These are phyloP conservation scores for Septoria linicola DNA, from an alignment of 2,329 filamentous ascomycete species.

Conservation along the genomic window DNA sequence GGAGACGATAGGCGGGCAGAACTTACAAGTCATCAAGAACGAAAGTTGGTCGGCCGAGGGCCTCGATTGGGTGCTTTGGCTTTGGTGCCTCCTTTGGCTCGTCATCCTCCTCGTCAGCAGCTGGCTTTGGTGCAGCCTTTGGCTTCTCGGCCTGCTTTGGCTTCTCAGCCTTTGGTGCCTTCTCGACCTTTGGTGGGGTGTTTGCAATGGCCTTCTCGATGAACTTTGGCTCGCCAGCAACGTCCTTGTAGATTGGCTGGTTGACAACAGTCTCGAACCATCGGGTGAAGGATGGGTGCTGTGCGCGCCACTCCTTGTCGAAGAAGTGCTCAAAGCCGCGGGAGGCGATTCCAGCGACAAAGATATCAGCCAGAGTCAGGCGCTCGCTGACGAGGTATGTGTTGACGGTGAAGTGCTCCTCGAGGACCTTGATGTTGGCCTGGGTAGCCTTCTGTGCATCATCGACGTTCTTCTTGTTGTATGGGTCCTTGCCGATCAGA, in stretches of 20 bases:
- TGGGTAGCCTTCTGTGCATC: constrained; percentile 68
- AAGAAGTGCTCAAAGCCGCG: constrained; percentile 94
- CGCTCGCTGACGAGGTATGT: constrained; percentile 98
- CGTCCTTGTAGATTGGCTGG: constrained; percentile 84
- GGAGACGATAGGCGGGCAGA: not conserved
- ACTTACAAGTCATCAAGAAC: constrained; percentile 80
- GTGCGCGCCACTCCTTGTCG: constrained; percentile 80
- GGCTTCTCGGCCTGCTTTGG: constrained; percentile 61
- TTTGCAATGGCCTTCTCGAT: constrained; percentile 78
- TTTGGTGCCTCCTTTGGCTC: constrained; percentile 68
- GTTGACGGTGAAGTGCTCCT: constrained; percentile 86
- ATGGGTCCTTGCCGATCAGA: constrained; percentile 74
- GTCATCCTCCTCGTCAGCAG: constrained; percentile 60
- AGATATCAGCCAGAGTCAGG: constrained; percentile 93
- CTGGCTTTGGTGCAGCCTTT: constrained; percentile 53
- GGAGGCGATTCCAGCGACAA: constrained; percentile 72
- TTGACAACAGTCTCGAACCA: constrained; percentile 95
- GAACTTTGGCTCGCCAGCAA: constrained; percentile 72
- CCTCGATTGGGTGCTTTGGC: constrained; percentile 93
- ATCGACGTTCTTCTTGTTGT: constrained; percentile 98
- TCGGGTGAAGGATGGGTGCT: constrained; percentile 82
- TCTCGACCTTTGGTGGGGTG: constrained; percentile 63
- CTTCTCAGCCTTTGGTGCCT: constrained; percentile 61
- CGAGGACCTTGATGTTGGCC: constrained; percentile 69
- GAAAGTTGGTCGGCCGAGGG: constrained; percentile 75